Evolutionary conservation across 2,329 filamentous ascomycete genomes (phyloP), one percentile per base, ranked within the genome.

Genomic region (Diaporthe citri): DNA sequence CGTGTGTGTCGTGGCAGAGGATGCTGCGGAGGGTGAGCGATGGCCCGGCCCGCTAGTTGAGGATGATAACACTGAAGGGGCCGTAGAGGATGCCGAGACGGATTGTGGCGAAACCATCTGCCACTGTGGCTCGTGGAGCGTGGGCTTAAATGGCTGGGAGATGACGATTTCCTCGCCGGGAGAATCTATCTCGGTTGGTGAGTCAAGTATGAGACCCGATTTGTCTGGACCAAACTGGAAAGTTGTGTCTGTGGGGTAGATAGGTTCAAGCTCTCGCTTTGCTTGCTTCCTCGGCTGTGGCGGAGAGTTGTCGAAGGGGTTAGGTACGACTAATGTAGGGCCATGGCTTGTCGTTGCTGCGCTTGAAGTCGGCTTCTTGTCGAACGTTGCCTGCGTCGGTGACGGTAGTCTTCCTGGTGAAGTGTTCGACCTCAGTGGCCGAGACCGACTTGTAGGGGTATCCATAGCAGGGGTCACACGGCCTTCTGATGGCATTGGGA

Each of bases 381-480:
- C 82, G 75, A 85, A 87, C 31, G 71, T 81, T 7, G 81, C 77
- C 31, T 79, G 80, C 2, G 81, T 82, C 1, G 88, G 88, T 6
- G 88, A 89, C 5, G 82, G 82, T 8, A 88, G 80, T 28, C 82
- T 80, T 20, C 87, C 87, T 2, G 90, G 89, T 20, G 88, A 89
- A 4, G 90, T 91, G 77, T 90, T 89, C 2, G 90, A 89, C 39
- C 90, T 87, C 28, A 82, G 77, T 6, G 84, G 85, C 3, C 87
- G 83, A 12, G 86, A 84, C 64, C 82, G 76, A 57, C 74, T 80
- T n/a, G 78, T 81, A 15, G 80, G 78, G 5, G 77, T 75, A 39
- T 77, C 75, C 15, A 78, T 75, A 4, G 69, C 28, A 56, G 78
- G 75, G 57, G 76, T 75, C 76, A 52, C 20, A 34, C 56, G 28